Evolutionary conservation across 495 filamentous ascomycete species (phyloP), one percentile per base, ranked within the genome.

Genomic region (Neurospora africana): DNA sequence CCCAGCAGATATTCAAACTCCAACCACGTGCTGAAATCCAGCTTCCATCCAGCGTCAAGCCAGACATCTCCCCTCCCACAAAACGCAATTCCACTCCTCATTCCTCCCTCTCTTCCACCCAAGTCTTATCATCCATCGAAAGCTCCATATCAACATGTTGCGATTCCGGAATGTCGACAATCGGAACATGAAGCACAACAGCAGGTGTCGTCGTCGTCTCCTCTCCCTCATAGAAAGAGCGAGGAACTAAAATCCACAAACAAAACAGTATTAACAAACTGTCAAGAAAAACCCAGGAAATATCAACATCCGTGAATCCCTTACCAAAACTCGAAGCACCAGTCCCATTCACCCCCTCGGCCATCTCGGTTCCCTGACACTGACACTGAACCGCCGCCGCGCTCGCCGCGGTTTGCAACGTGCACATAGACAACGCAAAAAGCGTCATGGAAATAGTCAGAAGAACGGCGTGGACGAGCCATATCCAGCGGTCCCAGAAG

Each of bases 391-490:
- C 27, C n/a, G 27, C 41, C 69, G 13, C 74, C 75, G 72, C 44
- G 11, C 65, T 80, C 70, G 41, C 72, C 68, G 47, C 78, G 70
- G 58, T 78, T 82, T 53, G 53, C 75, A 35, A 75, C 69, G 68
- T 77, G 69, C 80, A 84, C 41, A 83, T 78, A 2, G 83, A 80
- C 23, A 82, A 75, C 17, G 80, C 76, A 68, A 86, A 84, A 39
- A 86, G 77, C 4, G 80, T 80, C 40, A 80, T 69, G 5, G 83
- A 85, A 15, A 80, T 38, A 6, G 82, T 81, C 30, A 86, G 73
- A 11, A 86, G 76, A 39, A 83, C 71, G 65, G 80, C 81, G 69
- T 86, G 84, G 11, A 75, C 77, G 21, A 85, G 71, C 83, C 84
- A 86, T 69, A 80, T 72, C 83, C 83, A 84, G 72, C 78, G 75